A percentile compares a stretch with the other conserved stretches of the same genome.
Conservation (phyloP, 176 grass and related monocot genomes). For the Bonia amplexicaulis region DNA sequence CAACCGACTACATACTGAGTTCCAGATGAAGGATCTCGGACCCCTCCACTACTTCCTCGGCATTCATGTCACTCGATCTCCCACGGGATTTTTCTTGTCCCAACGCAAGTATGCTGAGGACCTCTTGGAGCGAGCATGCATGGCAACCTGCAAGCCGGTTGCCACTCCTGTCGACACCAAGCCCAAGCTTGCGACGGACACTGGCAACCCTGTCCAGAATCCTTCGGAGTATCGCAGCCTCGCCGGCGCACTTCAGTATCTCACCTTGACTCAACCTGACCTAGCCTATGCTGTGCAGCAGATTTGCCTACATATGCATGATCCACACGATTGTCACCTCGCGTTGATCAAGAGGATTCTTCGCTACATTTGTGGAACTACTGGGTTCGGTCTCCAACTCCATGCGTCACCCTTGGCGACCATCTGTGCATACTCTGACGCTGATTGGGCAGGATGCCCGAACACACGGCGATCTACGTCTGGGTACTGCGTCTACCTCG, state of each 20-base stretch:
- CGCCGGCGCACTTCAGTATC: background rate
- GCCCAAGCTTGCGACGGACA: background rate
- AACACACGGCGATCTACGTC: background rate
- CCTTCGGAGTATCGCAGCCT: background rate
- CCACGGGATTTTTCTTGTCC: background rate
- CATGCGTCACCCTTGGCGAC: background rate
- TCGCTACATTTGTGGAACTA: background rate
- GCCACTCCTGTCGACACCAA: background rate
- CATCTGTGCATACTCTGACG: background rate
- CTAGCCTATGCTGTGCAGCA: background rate
- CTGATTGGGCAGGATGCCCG: background rate
- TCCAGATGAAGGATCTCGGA: background rate
- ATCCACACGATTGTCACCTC: background rate
- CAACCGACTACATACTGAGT: background rate
- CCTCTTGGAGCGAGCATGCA: background rate
- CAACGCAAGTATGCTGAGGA: background rate
- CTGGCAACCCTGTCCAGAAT: background rate
- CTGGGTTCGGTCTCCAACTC: background rate
- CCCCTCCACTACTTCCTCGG: background rate
- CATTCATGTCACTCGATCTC: background rate
- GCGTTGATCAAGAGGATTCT: background rate
- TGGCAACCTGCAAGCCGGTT: background rate
- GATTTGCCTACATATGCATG: background rate
- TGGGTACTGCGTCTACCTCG: background rate
- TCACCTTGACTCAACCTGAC: background rate